Conservation (phyloP, 345 rosid genomes). For the Xanthoceras sorbifolium region DNA sequence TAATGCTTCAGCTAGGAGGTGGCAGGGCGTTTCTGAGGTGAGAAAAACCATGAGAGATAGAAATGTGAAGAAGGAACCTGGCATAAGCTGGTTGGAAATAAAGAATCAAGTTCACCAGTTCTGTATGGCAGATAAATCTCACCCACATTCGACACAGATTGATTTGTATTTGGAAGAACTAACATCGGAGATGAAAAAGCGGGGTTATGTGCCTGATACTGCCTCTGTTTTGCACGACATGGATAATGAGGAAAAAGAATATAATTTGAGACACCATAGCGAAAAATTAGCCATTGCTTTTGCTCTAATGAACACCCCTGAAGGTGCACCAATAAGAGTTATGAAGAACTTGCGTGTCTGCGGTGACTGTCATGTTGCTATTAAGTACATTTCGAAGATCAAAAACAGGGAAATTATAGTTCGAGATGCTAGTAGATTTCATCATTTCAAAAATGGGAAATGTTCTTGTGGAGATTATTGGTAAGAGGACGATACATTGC, state of each 20-base stretch:
- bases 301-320: conserved; percentile 57
- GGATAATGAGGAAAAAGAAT: conserved; percentile 79
- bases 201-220: conserved; percentile 70
- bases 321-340: conserved; percentile 63
- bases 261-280: conserved; percentile 65
- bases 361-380: conserved; percentile 71
- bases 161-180: conserved; percentile 59
- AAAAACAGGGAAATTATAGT: conserved; percentile 65
- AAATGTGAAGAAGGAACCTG: conserved; percentile 71
- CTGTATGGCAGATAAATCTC: conserved; percentile 60
- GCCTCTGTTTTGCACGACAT: conserved; percentile 69
- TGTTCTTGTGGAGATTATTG: conserved; percentile 88
- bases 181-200: conserved; percentile 60
- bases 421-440: conserved; percentile 80
- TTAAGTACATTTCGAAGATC: conserved; percentile 64
- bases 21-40: conserved; percentile 65
- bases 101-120: conserved; percentile 64
- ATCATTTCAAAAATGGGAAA: conserved; percentile 68
- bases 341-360: conserved; percentile 82
- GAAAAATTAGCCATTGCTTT: conserved; percentile 80
- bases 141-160: conserved; percentile 54
- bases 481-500: conserved; percentile 30
- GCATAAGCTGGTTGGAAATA: conserved; percentile 81
- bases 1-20: conserved; percentile 64
- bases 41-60: conserved; percentile 65